These are phyloP conservation scores for Phytopythium ostracodes DNA, from an alignment of 352 stramenopile species.

Conservation along the genomic window DNA sequence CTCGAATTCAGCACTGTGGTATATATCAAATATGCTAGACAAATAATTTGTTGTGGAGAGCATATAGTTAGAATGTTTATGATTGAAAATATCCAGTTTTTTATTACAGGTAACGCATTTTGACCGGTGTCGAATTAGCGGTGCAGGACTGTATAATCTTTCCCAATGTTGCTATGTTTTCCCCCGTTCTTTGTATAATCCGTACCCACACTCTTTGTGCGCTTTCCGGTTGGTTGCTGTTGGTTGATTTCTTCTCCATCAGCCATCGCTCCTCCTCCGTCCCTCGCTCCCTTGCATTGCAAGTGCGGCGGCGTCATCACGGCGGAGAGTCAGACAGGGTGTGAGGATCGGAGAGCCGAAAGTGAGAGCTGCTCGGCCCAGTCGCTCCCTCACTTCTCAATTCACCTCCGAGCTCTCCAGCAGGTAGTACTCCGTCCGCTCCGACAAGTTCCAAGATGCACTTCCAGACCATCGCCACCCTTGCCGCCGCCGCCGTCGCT, in stretches of 20 bases:
- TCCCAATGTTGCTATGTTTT: too few relatives aligned
- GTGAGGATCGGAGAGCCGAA: neutral
- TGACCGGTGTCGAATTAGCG: too few relatives aligned
- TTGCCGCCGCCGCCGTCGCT: constrained; percentile 4
- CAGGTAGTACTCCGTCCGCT: constrained; percentile 7
- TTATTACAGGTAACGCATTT: too few relatives aligned
- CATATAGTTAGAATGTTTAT: too few relatives aligned
- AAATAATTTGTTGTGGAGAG: too few relatives aligned
- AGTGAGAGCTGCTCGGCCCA: neutral
- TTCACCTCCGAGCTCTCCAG: constrained; percentile 7
- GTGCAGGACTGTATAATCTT: too few relatives aligned
- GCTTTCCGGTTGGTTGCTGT: constrained; percentile 2
- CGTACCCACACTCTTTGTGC: too few relatives aligned
- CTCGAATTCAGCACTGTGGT: too few relatives aligned
- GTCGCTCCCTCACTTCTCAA: constrained; percentile 6
- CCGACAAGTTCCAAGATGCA: constrained; percentile 3
- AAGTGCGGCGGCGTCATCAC: neutral
- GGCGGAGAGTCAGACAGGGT: neutral
- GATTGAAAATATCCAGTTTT: too few relatives aligned
- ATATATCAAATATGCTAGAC: too few relatives aligned
- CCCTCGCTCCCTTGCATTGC: too few relatives aligned
- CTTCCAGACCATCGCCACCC: constrained; percentile 5
- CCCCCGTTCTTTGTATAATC: too few relatives aligned
- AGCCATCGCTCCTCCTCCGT: neutral
- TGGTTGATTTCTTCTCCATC: constrained; percentile 8